These are phyloP conservation scores for Microbotryomycetes sp. DNA, from an alignment of 1,284 basidiomycete species.

Conservation along the genomic window DNA sequence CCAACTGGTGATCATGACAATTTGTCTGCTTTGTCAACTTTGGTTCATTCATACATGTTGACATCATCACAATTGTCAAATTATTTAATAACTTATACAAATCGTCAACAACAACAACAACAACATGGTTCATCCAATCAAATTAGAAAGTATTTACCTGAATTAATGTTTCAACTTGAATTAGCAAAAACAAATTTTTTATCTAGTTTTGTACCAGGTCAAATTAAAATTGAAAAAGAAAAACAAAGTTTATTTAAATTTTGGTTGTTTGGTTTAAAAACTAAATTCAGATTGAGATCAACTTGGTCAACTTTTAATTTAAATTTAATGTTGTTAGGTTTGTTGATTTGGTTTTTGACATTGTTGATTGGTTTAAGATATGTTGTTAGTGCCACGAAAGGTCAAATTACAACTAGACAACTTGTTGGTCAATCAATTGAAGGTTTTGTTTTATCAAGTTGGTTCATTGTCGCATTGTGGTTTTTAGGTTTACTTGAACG, in stretches of 20 bases:
- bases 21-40: conserved; percentile 38
- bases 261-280: conserved; percentile 20
- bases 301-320: conserved; percentile 95
- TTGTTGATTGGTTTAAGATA: conserved; percentile 41
- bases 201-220: conserved; percentile 28
- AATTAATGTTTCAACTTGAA: conserved; percentile 35
- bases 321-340: conserved; percentile 62
- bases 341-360: conserved; percentile 45
- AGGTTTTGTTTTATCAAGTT: conserved; percentile 37
- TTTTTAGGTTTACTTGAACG: neutral
- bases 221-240: conserved; percentile 18
- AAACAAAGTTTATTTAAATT: conserved; percentile 24
- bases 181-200: conserved; percentile 26
- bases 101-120: too few relatives aligned
- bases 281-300: conserved; percentile 46
- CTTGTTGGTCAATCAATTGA: conserved; percentile 27
- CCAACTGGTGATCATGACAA: conserved; percentile 12
- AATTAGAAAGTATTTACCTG: conserved; percentile 45
- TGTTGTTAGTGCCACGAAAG: conserved; percentile 30
- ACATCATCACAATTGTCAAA: conserved; percentile 70
- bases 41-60: conserved; percentile 59
- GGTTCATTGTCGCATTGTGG: conserved; percentile 2
- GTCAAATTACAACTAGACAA: conserved; percentile 12
- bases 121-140: conserved; percentile 61
- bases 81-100: conserved; percentile 69